Evolutionary conservation across 2,329 filamentous ascomycete species (phyloP).

Genomic region (Esteya vermicola): DNA sequence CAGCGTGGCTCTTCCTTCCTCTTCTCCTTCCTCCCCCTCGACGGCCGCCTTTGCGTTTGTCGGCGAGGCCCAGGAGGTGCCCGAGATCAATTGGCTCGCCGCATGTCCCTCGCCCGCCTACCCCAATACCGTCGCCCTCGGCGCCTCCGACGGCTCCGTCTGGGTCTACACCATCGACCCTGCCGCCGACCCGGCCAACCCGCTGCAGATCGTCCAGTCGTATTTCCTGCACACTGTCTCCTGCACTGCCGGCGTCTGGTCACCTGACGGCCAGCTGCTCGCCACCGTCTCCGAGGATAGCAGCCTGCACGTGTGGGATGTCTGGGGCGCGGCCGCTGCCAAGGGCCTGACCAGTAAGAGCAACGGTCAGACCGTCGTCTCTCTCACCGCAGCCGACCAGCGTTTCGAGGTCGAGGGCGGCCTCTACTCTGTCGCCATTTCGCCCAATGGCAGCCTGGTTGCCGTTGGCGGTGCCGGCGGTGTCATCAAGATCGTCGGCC

Average conservation of each 20-base stretch:
- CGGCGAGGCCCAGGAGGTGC: constrained; percentile 73
- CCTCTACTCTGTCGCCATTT: constrained; percentile 73
- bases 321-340: constrained; percentile 64
- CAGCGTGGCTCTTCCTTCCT: constrained; percentile 33
- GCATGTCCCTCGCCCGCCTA: constrained; percentile 58
- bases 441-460: constrained; percentile 64
- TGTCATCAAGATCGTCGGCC: constrained; percentile 67
- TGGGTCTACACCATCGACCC: constrained; percentile 84
- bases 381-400: constrained; percentile 67
- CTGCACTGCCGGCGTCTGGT: constrained; percentile 86
- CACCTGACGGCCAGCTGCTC: constrained; percentile 70
- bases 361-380: constrained; percentile 49
- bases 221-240: constrained; percentile 82
- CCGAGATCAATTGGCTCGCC: constrained; percentile 85
- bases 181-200: constrained; percentile 37
- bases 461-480: constrained; percentile 83
- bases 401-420: constrained; percentile 87
- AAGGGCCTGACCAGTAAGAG: constrained; percentile 22
- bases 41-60: constrained; percentile 39
- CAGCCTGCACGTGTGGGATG: constrained; percentile 84
- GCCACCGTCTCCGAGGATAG: constrained; percentile 82
- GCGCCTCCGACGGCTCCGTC: constrained; percentile 79
- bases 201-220: constrained; percentile 72
- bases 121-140: constrained; percentile 73
- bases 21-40: constrained; percentile 25